Base-by-base conservation (phyloP, 371 early-diverging fungal species). In the Gilbertella persicaria region DNA sequence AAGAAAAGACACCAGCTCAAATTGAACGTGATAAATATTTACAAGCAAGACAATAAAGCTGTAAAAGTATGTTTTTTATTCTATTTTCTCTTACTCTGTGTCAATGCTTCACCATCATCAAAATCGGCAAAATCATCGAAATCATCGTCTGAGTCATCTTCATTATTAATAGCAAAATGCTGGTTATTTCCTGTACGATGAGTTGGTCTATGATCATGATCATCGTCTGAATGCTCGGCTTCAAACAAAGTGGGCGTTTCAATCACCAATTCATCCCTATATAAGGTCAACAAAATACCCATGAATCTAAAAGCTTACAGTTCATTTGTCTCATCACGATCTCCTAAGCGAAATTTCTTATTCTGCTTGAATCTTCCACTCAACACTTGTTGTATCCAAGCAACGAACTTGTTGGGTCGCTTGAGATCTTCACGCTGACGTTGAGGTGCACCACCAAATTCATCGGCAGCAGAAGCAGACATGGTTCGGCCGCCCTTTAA, bases 321-420 rank as follows among this genome's bases (percentile, higher is more conserved):
- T 55, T 77, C 78, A 41, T 77, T 77, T 6, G 62, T 63, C 42
- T 77, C 78, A 42, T 71, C 69, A 41, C 62, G 64, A 46, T 77
- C 73, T 26, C 55, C 69, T 41, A 75, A 45, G 23, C 75, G 69
- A 13, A 75, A 54, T n/a, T 60, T 69, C 12, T 53, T 60, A 41
- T 21, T 29, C 16, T 17, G 29, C 3, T 29, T 36, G 35, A 6
- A 30, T 19, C 20, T 37, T 35, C 40, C 14, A 3, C 7, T 40
- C 24, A 61, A 49, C 14, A 53, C 26, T 5, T 33, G 21, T 26
- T 48, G 28, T 9, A 61, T 44, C 20, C 17, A 40, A 5, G 28
- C 26, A 1, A 53, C 30, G 5, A 41, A 16, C 16, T 40, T 52
- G 10, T 40, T 51, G 1, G 42, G 24, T 5, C 33, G 33, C 10